phyloP scores from a whole-genome alignment of 176 grass and related monocot genomes.

The Phyllostachys edulis region DNA sequence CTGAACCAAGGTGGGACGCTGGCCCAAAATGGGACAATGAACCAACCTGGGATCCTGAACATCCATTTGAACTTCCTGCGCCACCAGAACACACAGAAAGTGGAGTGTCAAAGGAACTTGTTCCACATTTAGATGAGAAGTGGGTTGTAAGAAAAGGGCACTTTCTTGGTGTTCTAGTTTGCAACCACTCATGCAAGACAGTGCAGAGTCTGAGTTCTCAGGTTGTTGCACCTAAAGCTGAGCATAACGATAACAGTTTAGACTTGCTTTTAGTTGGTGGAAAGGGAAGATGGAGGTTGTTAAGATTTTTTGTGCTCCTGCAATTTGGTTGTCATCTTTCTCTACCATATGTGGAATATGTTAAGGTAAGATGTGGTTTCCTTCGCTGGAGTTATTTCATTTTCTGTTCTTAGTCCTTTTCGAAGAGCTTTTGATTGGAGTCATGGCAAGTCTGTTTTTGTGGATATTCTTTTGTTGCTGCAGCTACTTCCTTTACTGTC shows the following conservation, averaged over 20 bases:
- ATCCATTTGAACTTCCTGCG: conserved; percentile 39
- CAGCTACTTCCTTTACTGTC: not conserved
- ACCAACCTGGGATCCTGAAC: conserved; percentile 36
- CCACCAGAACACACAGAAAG: conserved; percentile 22
- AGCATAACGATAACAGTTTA: conserved; percentile 56
- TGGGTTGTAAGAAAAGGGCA: conserved; percentile 60
- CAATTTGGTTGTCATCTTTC: conserved; percentile 61
- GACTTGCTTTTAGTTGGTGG: conserved; percentile 62
- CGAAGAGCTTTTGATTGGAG: not conserved
- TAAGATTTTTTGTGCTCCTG: conserved; percentile 54
- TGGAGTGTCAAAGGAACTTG: conserved; percentile 42
- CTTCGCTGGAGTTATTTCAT: not conserved
- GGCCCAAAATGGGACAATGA: conserved; percentile 53
- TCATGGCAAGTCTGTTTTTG: not conserved
- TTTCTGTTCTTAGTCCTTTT: not conserved
- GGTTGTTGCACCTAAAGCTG: conserved; percentile 59
- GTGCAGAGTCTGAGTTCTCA: conserved; percentile 71
- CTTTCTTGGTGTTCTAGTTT: conserved; percentile 56
- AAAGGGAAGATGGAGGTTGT: conserved; percentile 48
- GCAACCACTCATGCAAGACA: conserved; percentile 62
- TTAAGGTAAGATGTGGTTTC: conserved; percentile 40
- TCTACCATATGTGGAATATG: conserved; percentile 56
- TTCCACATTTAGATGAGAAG: conserved; percentile 59
- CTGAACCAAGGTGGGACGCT: conserved; percentile 47
- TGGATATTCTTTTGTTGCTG: not conserved